Evolutionary conservation across 129 eudicot species (phyloP).

Genomic region (Tagetes erecta): DNA sequence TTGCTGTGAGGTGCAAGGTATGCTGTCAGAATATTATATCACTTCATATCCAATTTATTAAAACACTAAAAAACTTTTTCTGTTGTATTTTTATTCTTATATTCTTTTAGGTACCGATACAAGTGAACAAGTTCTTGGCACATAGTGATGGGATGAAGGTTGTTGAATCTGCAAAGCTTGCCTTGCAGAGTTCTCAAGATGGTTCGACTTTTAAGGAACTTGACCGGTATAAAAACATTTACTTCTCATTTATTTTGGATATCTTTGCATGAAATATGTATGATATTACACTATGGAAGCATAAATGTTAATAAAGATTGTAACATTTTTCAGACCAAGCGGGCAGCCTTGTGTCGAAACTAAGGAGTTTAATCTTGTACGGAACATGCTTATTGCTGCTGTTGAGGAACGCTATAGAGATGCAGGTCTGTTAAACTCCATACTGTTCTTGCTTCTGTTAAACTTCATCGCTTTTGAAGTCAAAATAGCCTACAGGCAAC

Average conservation of each 20-base stretch:
- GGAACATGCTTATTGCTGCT: constrained; percentile 88
- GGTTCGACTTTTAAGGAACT: constrained; percentile 53
- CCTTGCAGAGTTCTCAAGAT: constrained; percentile 46
- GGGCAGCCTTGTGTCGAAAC: constrained; percentile 77
- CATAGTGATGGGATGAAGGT: constrained; percentile 79
- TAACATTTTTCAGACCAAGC: constrained; percentile 59
- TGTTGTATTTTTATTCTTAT: not conserved
- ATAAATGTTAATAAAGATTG: constrained; percentile 16
- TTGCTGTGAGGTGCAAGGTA: constrained; percentile 98
- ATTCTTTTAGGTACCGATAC: constrained; percentile 74
- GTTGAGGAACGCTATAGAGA: constrained; percentile 88
- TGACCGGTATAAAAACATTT: constrained; percentile 59
- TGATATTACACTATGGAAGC: constrained; percentile 11
- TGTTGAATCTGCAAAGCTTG: constrained; percentile 61
- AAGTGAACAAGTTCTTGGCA: constrained; percentile 80
- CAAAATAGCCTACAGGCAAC: not conserved
- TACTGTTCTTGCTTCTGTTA: not conserved
- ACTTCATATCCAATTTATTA: not conserved
- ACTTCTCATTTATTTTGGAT: constrained; percentile 9
- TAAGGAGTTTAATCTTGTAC: constrained; percentile 71
- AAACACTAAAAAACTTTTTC: not conserved
- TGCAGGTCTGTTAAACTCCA: constrained; percentile 56
- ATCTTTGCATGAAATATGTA: not conserved
- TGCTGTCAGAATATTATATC: not conserved
- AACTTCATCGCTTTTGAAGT: constrained; percentile 6